Percentiles rank a stretch among this genome's conserved stretches.
These are phyloP conservation scores for Phaffomyces opuntiae DNA, from an alignment of 805 yeast genomes.

Conservation along the genomic window DNA sequence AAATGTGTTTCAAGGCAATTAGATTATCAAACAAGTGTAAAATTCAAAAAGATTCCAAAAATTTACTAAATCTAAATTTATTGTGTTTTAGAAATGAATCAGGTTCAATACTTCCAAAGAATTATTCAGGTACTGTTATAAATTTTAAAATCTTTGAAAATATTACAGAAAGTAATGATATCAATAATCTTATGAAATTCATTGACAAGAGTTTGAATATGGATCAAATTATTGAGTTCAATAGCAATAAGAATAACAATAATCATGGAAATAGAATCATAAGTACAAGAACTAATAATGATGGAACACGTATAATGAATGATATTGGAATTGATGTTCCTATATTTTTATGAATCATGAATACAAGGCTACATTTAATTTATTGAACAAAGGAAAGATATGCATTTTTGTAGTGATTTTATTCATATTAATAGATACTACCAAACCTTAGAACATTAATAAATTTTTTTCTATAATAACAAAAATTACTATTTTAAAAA, in stretches of 20 bases:
- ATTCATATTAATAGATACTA: background rate
- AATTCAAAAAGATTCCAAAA: conserved; percentile 41
- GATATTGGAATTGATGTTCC: conserved; percentile 18
- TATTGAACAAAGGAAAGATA: conserved; percentile 1
- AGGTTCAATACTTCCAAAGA: conserved; percentile 22
- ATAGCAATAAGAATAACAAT: background rate
- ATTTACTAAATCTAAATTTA: conserved; percentile 37
- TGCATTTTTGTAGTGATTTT: background rate
- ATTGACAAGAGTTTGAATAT: conserved; percentile 5
- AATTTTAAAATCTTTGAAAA: conserved; percentile 30
- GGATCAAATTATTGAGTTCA: background rate
- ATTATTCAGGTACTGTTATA: conserved; percentile 35
- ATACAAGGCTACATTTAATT: background rate
- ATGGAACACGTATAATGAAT: background rate
- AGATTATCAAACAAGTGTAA: conserved; percentile 45
- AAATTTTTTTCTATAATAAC: background rate
- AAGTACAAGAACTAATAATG: background rate
- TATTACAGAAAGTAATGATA: conserved; percentile 4
- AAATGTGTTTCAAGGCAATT: conserved; percentile 41
- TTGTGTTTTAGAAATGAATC: conserved; percentile 27
- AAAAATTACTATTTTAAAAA: background rate
- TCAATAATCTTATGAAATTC: background rate
- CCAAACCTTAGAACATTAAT: background rate
- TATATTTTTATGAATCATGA: conserved; percentile 12
- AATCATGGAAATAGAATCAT: background rate